Percentiles rank a stretch among this genome's conserved stretches.
These are phyloP conservation scores for Letharia columbiana DNA, from an alignment of 495 filamentous ascomycete genomes.

Conservation along the genomic window DNA sequence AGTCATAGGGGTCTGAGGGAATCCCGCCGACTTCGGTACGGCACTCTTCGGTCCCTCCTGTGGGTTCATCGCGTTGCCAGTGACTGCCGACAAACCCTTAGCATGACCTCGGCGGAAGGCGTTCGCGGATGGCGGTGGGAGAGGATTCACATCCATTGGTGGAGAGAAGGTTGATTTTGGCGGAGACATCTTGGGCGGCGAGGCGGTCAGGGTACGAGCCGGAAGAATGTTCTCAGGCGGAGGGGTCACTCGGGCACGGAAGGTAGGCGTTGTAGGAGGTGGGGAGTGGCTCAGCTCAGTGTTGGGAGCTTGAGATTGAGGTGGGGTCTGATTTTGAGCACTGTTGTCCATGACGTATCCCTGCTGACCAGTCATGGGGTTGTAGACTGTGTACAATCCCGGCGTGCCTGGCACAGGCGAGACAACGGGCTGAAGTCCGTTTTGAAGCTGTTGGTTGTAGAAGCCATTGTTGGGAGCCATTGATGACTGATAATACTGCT, in stretches of 20 bases:
- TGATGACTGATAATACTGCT: constrained; percentile 33
- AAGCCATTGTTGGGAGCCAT: constrained; percentile 43
- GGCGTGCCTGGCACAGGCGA: constrained; percentile 61
- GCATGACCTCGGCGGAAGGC: constrained; percentile 89
- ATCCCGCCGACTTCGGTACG: constrained; percentile 66
- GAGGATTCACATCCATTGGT: constrained; percentile 55
- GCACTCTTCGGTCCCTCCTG: constrained; percentile 50
- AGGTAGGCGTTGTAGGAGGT: constrained; percentile 46
- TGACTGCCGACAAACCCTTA: constrained; percentile 74
- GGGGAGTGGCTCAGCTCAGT: constrained; percentile 33
- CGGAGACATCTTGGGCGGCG: constrained; percentile 46
- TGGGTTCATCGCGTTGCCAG: constrained; percentile 48
- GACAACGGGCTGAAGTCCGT: constrained; percentile 62
- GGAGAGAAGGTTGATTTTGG: constrained; percentile 58
- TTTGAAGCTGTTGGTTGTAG: constrained; percentile 63
- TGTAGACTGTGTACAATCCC: constrained; percentile 72
- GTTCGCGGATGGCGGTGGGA: constrained; percentile 72
- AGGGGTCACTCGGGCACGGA: constrained; percentile 72
- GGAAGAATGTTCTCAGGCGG: constrained; percentile 48
- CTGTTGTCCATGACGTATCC: constrained; percentile 58
- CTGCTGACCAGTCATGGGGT: constrained; percentile 73
- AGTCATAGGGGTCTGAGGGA: constrained; percentile 73
- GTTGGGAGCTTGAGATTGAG: constrained; percentile 32
- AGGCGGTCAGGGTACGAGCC: constrained; percentile 21
- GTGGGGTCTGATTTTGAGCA: constrained; percentile 30